Evolutionary conservation across 2,329 filamentous ascomycete species (phyloP), one percentile per base, ranked within the genome.

Genomic region (Hymenoscyphus albidus): DNA sequence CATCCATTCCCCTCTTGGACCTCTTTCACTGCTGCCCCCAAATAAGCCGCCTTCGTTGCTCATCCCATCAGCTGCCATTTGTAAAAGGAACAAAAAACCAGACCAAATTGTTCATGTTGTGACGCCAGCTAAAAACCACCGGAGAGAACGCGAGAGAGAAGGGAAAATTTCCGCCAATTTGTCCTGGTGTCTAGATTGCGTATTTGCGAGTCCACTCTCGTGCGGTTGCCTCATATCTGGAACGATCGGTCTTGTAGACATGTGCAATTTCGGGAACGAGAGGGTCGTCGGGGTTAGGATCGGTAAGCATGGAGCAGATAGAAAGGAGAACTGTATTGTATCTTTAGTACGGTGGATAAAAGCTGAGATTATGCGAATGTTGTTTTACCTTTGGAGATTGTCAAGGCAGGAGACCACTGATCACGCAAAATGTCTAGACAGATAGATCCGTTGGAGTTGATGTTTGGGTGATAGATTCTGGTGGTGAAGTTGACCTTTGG

Each of bases 401-500:
- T 99, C 80, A 99, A 84, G 71, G 95, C 95, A 54, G 95, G 95
- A 79, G 93, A 97, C 95, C 95, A 99, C 83, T 99, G 95, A 80
- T 99, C 95, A 83, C 95, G 89, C 77, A 99, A 84, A 77, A 99
- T 99, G 77, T 99, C 95, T 78, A 99, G 82, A 80, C 95, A 99
- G 81, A 99, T 99, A 81, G 93, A 97, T 80, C 95, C 95, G 80
- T 98, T 98, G 73, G 92, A 96, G 88, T 99, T 99, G 92, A 99
- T 99, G 83, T 99, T 99, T 76, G 95, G 95, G 83, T 99, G 95
- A 80, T 99, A 99, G 84, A 99, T 98, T 78, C 94, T 91, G 71
- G 95, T 99, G 74, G 93, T 98, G 87, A 99, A 99, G 90, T 97
- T 97, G 81, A 99, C 93, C 88, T 99, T 99, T 74, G 95, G 95